Evolutionary conservation across 1,139 yeast genomes (phyloP), one percentile per base, ranked within the genome.

Genomic region (Geotrichum histeridarum): DNA sequence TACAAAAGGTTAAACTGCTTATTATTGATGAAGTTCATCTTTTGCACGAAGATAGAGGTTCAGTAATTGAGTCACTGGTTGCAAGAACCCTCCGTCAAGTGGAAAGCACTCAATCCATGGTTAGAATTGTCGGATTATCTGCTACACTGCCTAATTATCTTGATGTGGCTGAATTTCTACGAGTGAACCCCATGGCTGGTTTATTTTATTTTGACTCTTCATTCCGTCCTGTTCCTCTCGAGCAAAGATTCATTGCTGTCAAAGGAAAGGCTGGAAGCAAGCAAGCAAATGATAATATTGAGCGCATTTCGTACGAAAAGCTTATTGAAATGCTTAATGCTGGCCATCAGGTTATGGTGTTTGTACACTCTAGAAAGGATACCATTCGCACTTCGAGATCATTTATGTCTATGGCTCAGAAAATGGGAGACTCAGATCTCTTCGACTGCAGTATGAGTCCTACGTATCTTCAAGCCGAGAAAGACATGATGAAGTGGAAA

Each of bases 21-120:
- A 87, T 93, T 59, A 90, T 93, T 60, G 99, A 93, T 76, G 99
- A 93, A 72, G 98, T 93, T 0, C 99, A 93, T 77, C 75, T 93
- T 64, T 77, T 93, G 58, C 98, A 94, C 66, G 99, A 93, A 78
- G 99, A 94, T 58, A 81, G 99, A 73, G 99, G 99, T 60, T 89
- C 98, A 2, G 99, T 93, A 8, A 88, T 93, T 57, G 99, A 93
- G 69, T 89, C 97, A 0, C 76, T 93, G 57, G 98, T 93, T 8
- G 97, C 99, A 0, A 81, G 99, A 70, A 94, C 99, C 0, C 76
- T 91, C 59, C 76, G 99, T 58, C 97, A 91, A 66, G 98, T 93
- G 7, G 98, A 93, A 68, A 82, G 95, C 58, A 80, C 94, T 0
- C 99, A 93, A 67, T 84, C 87, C 58, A 86, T 91, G 94, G 93